These are phyloP conservation scores for Podaxis sp. DNA, from an alignment of 768 basidiomycete species.

Conservation along the genomic window DNA sequence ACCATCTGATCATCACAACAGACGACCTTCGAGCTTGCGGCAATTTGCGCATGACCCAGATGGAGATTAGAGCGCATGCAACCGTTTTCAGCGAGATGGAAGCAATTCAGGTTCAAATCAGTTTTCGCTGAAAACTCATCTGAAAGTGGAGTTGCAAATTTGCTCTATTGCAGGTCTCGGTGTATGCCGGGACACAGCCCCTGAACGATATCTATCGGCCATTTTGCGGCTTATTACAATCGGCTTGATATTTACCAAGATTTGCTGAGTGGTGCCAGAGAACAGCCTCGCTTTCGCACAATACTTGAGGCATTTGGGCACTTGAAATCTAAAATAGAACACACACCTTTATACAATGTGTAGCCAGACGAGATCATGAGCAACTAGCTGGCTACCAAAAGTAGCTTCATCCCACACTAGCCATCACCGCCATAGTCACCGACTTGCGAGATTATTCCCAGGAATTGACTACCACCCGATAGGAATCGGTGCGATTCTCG, in stretches of 20 bases:
- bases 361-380: neutral
- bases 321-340: neutral
- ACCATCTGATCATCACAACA: neutral
- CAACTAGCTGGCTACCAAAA: neutral
- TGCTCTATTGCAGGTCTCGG: neutral
- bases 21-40: neutral
- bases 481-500: neutral
- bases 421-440: neutral
- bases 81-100: too few relatives aligned
- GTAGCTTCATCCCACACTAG: neutral
- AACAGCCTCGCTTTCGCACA: neutral
- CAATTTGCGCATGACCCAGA: neutral
- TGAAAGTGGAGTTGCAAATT: too few relatives aligned
- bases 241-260: too few relatives aligned
- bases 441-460: neutral
- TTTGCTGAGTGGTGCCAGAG: too few relatives aligned
- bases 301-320: neutral
- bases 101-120: too few relatives aligned
- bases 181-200: neutral
- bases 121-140: too few relatives aligned
- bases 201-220: neutral
- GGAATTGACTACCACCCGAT: neutral
- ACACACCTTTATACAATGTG: neutral
- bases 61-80: neutral
- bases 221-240: neutral